Conservation (phyloP, 179 eudicot genomes). For the Spergularia azorica region DNA sequence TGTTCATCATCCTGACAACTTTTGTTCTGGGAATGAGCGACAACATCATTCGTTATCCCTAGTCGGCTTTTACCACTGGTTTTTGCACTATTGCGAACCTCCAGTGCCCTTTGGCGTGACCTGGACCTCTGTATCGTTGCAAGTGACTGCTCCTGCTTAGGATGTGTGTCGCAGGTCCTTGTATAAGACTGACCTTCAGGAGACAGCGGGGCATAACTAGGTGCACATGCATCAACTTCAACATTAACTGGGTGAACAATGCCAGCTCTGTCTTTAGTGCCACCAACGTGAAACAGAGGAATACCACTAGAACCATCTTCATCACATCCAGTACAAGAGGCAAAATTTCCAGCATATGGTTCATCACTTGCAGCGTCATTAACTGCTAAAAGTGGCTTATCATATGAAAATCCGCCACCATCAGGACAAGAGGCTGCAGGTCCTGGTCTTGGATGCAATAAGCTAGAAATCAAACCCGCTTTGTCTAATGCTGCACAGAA, state of each 20-base stretch:
- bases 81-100: constrained; percentile 72
- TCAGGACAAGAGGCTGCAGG: constrained; percentile 37
- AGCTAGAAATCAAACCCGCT: constrained; percentile 73
- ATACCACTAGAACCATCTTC: constrained; percentile 34
- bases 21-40: constrained; percentile 29
- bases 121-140: constrained; percentile 73
- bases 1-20: constrained; percentile 22
- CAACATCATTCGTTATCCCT: constrained; percentile 31
- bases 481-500: constrained; percentile 60
- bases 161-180: constrained; percentile 24
- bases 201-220: constrained; percentile 43
- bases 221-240: constrained; percentile 27
- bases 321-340: constrained; percentile 37
- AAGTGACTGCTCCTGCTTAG: constrained; percentile 48
- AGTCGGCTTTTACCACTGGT: constrained; percentile 42
- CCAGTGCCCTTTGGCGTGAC: constrained; percentile 89
- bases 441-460: constrained; percentile 59
- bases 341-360: constrained; percentile 33
- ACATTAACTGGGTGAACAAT: constrained; percentile 29
- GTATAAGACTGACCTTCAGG: constrained; percentile 50
- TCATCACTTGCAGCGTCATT: constrained; percentile 37
- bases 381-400: constrained; percentile 29
- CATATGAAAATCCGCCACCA: constrained; percentile 36
- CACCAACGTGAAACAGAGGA: constrained; percentile 24
- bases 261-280: constrained; percentile 33